Evolutionary conservation across 192 early-diverging fungal genomes (phyloP), one percentile per base, ranked within the genome.

Genomic region (Linnemannia schmuckeri): DNA sequence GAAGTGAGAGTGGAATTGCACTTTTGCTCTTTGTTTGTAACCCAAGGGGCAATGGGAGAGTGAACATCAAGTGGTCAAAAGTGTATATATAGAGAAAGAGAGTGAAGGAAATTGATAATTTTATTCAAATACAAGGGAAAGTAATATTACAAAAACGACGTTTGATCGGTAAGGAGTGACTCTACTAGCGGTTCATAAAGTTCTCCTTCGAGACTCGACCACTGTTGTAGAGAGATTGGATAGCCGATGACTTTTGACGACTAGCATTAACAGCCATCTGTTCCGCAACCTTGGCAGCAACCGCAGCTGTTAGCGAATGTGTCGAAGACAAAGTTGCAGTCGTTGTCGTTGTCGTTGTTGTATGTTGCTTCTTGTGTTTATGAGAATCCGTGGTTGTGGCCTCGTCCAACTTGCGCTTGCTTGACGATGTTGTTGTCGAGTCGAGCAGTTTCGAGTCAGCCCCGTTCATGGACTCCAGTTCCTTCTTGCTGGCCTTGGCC

Each of bases 241-340:
- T 72, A 6, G 84, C 75, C 6, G 78, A 76, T 8, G 84, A 86
- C 47, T 77, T 86, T 80, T 80, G 78, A 38, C 84, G 78, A 30
- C 27, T 44, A 40, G 79, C 84, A 68, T 81, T 86, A 33, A n/a
- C 82, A 13, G 87, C 89, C 70, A 91, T 81, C 44, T 90, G 86
- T 55, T 89, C 80, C 15, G 82, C 83, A 4, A 92, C 91, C 54
- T 89, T 90, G 74, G 88, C 82, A 38, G 88, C 75, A 1, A 91
- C 89, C 1, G 85, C 88, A 24, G 89, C 86, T 1, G 89, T 88
- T 47, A 89, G 57, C 6, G 89, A 89, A 9, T 88, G 78, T 20
- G 88, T 83, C 15, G 87, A 74, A 1, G 81, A 75, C 20, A 52
- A 49, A 6, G 57, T 35, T 22, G 84, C 10, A 8, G 70, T 42